phyloP scores from a whole-genome alignment of 768 basidiomycete genomes.

The Thelephora ganbajun region DNA sequence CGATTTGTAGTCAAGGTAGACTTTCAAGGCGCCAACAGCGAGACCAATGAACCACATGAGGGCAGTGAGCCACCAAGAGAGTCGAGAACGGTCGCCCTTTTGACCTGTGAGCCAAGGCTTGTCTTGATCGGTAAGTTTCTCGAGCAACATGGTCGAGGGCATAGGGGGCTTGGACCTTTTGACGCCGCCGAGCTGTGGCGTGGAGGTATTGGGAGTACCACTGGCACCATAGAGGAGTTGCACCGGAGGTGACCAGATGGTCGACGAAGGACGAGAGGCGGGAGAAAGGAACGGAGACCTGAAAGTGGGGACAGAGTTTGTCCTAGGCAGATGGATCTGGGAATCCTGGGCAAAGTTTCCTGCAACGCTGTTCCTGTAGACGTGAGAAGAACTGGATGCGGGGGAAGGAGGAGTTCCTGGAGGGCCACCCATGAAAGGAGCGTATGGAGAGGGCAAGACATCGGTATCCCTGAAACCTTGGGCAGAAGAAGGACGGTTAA shows the following conservation, averaged over 20 bases:
- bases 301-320: constrained; percentile 30
- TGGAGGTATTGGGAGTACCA: constrained; percentile 1
- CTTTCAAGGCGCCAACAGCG: constrained; percentile 25
- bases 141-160: constrained; percentile 33
- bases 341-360: constrained; percentile 20
- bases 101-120: constrained; percentile 32
- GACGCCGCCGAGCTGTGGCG: constrained; percentile 9
- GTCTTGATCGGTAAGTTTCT: constrained; percentile 32
- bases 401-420: constrained; percentile 11
- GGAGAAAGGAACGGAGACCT: constrained; percentile 60
- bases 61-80: constrained; percentile 38
- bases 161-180: constrained; percentile 22
- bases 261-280: constrained; percentile 46
- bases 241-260: constrained; percentile 48
- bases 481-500: background rate
- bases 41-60: constrained; percentile 27
- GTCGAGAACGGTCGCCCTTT: constrained; percentile 28
- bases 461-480: background rate
- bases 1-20: constrained; percentile 29
- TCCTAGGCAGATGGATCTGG: constrained; percentile 22
- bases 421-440: constrained; percentile 31
- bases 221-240: constrained; percentile 13
- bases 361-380: constrained; percentile 33
- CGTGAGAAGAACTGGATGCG: constrained; percentile 12
- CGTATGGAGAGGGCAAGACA: constrained; percentile 22